Evolutionary conservation across 176 grass and related monocot species (phyloP).

Genomic region (Raddia distichophylla): DNA sequence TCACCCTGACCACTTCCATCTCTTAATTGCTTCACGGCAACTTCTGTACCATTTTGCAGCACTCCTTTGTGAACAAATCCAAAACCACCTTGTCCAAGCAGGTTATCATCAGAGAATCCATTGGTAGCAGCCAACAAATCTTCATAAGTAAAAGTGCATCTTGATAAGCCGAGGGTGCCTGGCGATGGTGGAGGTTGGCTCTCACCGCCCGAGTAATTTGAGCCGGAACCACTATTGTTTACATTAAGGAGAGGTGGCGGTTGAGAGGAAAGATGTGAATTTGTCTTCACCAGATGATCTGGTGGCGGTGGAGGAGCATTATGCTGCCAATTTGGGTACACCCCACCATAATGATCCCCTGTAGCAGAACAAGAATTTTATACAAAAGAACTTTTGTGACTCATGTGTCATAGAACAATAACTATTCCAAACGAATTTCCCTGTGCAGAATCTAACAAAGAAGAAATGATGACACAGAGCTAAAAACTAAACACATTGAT

Average conservation of each 20-base stretch:
- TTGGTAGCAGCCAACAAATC: constrained; percentile 61
- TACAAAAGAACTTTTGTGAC: not conserved
- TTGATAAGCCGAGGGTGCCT: constrained; percentile 52
- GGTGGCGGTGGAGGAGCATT: constrained; percentile 59
- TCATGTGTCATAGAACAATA: not conserved
- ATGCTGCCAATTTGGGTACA: constrained; percentile 83
- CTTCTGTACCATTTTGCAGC: constrained; percentile 67
- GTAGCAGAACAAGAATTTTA: constrained; percentile 28
- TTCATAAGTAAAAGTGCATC: constrained; percentile 65
- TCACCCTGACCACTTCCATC: constrained; percentile 75
- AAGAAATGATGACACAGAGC: not conserved
- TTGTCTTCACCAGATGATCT: constrained; percentile 72
- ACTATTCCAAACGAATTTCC: not conserved
- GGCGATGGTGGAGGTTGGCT: constrained; percentile 50
- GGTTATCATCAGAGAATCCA: constrained; percentile 69
- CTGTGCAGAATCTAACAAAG: constrained; percentile 25
- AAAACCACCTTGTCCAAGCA: constrained; percentile 87
- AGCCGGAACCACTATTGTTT: constrained; percentile 66
- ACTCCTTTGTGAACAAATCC: constrained; percentile 88
- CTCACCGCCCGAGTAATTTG: constrained; percentile 71
- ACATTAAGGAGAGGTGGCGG: constrained; percentile 50
- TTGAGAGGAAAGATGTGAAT: constrained; percentile 46
- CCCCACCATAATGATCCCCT: constrained; percentile 73
- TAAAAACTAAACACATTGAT: constrained; percentile 1
- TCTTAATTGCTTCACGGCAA: constrained; percentile 76